These are phyloP conservation scores for Ceriops decandra DNA, from an alignment of 345 rosid genomes.

Conservation along the genomic window DNA sequence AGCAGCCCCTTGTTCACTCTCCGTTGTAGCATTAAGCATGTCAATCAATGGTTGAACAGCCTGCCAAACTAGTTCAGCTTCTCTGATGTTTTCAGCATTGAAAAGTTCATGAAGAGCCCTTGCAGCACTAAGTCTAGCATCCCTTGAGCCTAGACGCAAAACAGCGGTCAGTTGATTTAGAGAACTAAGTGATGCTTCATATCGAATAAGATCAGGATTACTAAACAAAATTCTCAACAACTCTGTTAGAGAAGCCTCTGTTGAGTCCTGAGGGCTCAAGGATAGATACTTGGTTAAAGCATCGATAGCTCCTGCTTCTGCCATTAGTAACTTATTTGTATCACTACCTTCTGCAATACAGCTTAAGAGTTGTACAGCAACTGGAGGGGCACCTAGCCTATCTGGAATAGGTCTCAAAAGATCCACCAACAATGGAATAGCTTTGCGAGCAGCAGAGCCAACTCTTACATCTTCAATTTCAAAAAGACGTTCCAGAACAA, in stretches of 20 bases:
- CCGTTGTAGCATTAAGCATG: conserved; percentile 69
- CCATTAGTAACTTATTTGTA: conserved; percentile 68
- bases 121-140: conserved; percentile 76
- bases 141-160: conserved; percentile 68
- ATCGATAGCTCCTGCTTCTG: conserved; percentile 90
- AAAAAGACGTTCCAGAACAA: conserved; percentile 64
- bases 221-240: conserved; percentile 65
- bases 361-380: conserved; percentile 64
- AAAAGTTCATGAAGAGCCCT: conserved; percentile 78
- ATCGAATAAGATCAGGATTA: conserved; percentile 61
- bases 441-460: conserved; percentile 69
- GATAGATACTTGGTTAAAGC: conserved; percentile 78
- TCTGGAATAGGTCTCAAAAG: conserved; percentile 84
- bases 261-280: conserved; percentile 75
- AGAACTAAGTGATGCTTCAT: conserved; percentile 63
- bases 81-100: conserved; percentile 60
- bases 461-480: conserved; percentile 69
- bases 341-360: conserved; percentile 67
- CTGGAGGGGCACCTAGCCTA: conserved; percentile 81
- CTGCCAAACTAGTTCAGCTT: conserved; percentile 68
- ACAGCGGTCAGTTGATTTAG: conserved; percentile 87
- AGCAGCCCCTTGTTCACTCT: conserved; percentile 73
- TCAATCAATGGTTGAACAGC: conserved; percentile 80
- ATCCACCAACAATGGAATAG: conserved; percentile 86
- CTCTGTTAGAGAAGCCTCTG: conserved; percentile 67